Base-by-base conservation (phyloP, 768 basidiomycete genomes). In the Tricholoma hemisulphureum region DNA sequence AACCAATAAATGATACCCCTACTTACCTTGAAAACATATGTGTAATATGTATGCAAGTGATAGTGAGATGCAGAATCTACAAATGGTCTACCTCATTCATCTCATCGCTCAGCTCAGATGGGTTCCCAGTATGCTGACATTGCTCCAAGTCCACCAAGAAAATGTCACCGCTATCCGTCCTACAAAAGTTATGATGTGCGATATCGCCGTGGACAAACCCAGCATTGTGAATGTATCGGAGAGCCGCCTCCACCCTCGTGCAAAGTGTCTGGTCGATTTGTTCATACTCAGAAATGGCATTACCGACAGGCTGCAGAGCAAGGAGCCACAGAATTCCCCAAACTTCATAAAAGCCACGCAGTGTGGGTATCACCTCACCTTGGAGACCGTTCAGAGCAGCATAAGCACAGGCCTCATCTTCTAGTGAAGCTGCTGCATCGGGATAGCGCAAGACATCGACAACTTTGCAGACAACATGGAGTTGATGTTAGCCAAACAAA, bases 311-410 rank as follows among this genome's bases (percentile, higher is more conserved):
- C 26, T 60, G 58, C 24, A 65, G 62, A 24, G 52, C 63, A 58
- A 64, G 61, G 53, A 62, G 28, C 9, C 51, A 57, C 31, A 65
- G 59, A 51, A 63, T 63, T 31, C 62, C 64, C 62, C 62, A 65
- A 45, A 65, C 53, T 34, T 48, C 41, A 49, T 61, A 65, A 32
- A 61, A 61, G 34, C 63, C 62, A 53, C 53, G 37, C 49, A 63
- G 20, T 58, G 20, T 65, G 24, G 62, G 63, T 37, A 63, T 46
- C 9, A 46, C 14, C 3, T 46, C 10, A 6, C 43, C 43, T 46
- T 64, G 43, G 8, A 46, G 39, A 41, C 21, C 20, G 8, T 41
- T n/a, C 39, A 41, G 39, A 41, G 13, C 14, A 5, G 8, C 20
- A 7, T 41, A 41, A 20, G 39, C 39, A 8, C 14, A 20, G 39